Base-by-base conservation (phyloP, 1,284 basidiomycete genomes). In the Erythrobasidium hasegawianum region DNA sequence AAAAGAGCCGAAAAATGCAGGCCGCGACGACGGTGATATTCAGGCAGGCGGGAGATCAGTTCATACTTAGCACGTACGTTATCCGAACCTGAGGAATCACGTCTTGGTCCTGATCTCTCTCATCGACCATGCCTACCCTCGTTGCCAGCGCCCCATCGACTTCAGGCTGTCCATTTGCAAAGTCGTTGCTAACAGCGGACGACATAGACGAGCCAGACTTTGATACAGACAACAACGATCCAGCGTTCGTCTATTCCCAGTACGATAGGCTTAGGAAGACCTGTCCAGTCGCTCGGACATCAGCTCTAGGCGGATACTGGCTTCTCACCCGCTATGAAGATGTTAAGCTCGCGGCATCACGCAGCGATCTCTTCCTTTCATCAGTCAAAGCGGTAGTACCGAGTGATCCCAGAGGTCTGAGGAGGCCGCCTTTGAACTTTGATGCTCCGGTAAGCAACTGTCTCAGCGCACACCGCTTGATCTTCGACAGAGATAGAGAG, bases 341-440 rank as follows among this genome's bases (percentile, higher is more conserved):
- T 50, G 50, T 68, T 18, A 64, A 64, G 24, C 18, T 14, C 10
- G 67, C 67, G 1, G 67, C 67, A 3, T 16, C n/a, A 5, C 27
- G 58, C 18, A 29, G 22, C 8, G 14, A 50, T 0, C 38, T 26
- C 2, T 67, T 67, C 29, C 41, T 67, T 22, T 67, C 64, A 1
- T 60, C 58, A 1, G 64, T 67, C 14, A 67, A 67, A 39, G 64
- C 64, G 2, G 64, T 67, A 14, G 53, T 67, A 2, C 64, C 64
- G 0, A 57, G 54, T 38, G 24, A 33, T 2, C 24, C 38, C 14
- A 2, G 49, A 10, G 58, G 59, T 18, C 54, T 64, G 1, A 39
- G 67, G 7, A 39, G 67, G 4, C 60, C 67, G 16, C 67, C 67
- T 0, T 57, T 68, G 20, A 68, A 68, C 24, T 56, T 55, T 26